Evolutionary conservation across 441 rosid species (phyloP), one percentile per base, ranked within the genome.

Genomic region (Pelargonium myrrhifolium): DNA sequence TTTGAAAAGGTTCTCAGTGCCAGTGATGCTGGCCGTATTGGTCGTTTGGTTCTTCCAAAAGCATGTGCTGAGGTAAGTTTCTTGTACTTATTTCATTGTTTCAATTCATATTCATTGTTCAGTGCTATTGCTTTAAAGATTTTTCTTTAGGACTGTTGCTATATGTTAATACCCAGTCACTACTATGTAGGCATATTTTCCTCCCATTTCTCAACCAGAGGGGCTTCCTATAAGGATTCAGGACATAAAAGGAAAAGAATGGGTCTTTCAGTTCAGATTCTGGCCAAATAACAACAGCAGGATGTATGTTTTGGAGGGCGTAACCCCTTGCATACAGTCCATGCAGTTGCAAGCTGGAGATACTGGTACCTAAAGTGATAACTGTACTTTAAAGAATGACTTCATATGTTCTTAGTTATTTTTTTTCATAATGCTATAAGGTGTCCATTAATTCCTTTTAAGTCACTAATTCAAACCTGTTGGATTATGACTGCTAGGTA

Each of bases 271-370:
- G 70, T 88, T 88, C 76, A 84, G 93, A 79, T 88, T 88, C 75
- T 88, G 93, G 93, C 93, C 93, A 53, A 88, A 88, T 68, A 88
- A 88, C 74, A 88, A 88, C 81, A 88, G 93, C 76, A 83, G 93
- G 75, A 88, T 88, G 93, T 88, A 88, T 11, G 93, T 88, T 70
- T 78, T 88, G 85, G 93, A 88, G 80, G 93, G 93, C 58, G 89
- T 88, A 62, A 88, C 93, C 60, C 89, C 90, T 71, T 88, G 90
- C 77, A 88, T 88, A 77, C 90, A 88, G 80, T 86, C 90, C 22
- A 88, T 88, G 93, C 90, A 86, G 79, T 82, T 88, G 81, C 90
- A 88, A 79, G 93, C 93, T 74, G 93, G 93, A 79, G 93, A 88
- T 71, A 86, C 89, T 28, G 93, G 93, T 84, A 86, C 45, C 10